Evolutionary conservation across 345 rosid genomes (phyloP).

Genomic region (Pistacia vera): DNA sequence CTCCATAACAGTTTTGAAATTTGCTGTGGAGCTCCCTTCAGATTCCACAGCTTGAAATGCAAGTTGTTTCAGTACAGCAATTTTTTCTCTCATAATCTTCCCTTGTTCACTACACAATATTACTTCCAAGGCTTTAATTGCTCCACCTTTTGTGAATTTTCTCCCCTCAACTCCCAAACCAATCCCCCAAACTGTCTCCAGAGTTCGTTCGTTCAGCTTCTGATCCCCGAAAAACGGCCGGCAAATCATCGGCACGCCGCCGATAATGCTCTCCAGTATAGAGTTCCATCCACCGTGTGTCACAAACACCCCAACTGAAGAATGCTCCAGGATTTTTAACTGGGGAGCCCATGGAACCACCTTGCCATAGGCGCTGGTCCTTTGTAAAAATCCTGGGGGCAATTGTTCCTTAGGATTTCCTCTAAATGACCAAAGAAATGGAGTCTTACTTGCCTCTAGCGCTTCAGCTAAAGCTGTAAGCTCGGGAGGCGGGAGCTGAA

Average conservation of each 20-base stretch:
- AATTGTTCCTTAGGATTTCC: slow-evolving; percentile 25
- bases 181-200: slow-evolving; percentile 44
- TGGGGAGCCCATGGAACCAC: slow-evolving; percentile 75
- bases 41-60: slow-evolving; percentile 37
- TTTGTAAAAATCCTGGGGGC: slow-evolving; percentile 37
- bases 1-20: slow-evolving; percentile 39
- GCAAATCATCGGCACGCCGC: slow-evolving; percentile 16
- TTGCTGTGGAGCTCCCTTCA: slow-evolving; percentile 38
- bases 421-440: slow-evolving; percentile 69
- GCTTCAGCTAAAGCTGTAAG: slow-evolving; percentile 50
- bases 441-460: slow-evolving; percentile 32
- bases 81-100: slow-evolving; percentile 36
- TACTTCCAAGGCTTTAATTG: slow-evolving; percentile 25
- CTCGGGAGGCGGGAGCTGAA: slow-evolving; percentile 44
- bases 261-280: slow-evolving; percentile 28
- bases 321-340: slow-evolving; percentile 39
- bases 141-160: slow-evolving; percentile 34
- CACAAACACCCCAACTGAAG: slow-evolving; percentile 53
- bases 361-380: slow-evolving; percentile 38
- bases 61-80: slow-evolving; percentile 23
- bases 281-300: slow-evolving; percentile 76
- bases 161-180: slow-evolving; percentile 54
- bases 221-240: slow-evolving; percentile 63
- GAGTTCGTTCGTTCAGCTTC: slow-evolving; percentile 29
- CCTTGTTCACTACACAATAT: slow-evolving; percentile 42